Evolutionary conservation across 805 yeast species (phyloP).

Genomic region (Wickerhamomyces subpelliculosus): DNA sequence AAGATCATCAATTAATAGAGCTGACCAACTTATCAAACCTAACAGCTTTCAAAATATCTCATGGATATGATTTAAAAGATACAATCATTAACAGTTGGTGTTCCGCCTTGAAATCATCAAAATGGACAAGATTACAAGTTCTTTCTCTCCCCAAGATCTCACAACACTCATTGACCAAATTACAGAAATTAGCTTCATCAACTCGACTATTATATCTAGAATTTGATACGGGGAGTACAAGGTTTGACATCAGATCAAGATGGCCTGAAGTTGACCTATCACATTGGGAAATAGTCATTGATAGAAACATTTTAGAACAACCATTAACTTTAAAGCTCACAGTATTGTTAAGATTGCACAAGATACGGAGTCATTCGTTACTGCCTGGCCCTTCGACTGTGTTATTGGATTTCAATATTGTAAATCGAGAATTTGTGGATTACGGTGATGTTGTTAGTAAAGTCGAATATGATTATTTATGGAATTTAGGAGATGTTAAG

Average conservation of each 20-base stretch:
- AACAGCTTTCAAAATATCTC: constrained; percentile 11
- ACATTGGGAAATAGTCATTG: constrained; percentile 11
- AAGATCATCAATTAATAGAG: constrained; percentile 10
- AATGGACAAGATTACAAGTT: constrained; percentile 19
- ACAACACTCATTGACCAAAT: constrained; percentile 10
- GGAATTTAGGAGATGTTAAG: constrained; percentile 12
- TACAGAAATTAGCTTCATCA: constrained; percentile 10
- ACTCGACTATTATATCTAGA: constrained; percentile 16
- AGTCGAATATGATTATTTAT: constrained; percentile 9
- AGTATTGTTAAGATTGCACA: constrained; percentile 5
- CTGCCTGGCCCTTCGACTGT: constrained; percentile 1
- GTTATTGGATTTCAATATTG: constrained; percentile 15
- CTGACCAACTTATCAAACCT: constrained; percentile 14
- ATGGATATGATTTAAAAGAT: constrained; percentile 9
- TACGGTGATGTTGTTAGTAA: neutral
- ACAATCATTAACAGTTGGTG: constrained; percentile 17
- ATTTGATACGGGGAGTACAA: constrained; percentile 3
- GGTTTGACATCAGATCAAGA: constrained; percentile 8
- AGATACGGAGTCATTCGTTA: constrained; percentile 3
- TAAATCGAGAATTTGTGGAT: constrained; percentile 6
- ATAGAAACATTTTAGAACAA: constrained; percentile 4
- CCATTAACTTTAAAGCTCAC: constrained; percentile 17
- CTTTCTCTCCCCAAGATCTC: constrained; percentile 14
- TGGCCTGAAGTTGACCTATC: constrained; percentile 13
- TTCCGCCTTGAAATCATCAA: constrained; percentile 12